These are phyloP conservation scores for Pestalotiopsis fici DNA, from an alignment of 2,329 filamentous ascomycete species.

Conservation along the genomic window DNA sequence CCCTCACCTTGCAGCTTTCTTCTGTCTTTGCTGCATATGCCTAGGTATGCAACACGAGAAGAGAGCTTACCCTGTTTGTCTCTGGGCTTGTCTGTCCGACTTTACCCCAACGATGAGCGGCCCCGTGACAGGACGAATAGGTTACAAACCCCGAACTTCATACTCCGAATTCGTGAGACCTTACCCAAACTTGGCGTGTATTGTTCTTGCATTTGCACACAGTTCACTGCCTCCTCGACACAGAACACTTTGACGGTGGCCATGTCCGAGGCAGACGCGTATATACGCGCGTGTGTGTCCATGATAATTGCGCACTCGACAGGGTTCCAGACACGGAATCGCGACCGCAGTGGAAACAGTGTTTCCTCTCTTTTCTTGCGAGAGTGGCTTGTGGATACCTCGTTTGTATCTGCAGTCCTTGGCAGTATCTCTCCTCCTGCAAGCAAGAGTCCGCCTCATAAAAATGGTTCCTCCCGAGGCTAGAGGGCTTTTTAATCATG, in stretches of 20 bases:
- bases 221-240: not conserved
- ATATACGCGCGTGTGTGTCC: not conserved
- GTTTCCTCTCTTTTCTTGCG: not conserved
- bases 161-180: not conserved
- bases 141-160: not conserved
- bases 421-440: not conserved
- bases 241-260: not conserved
- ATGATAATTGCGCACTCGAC: not conserved
- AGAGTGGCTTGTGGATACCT: not conserved
- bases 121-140: not conserved
- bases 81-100: not conserved
- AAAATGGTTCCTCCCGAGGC: not conserved
- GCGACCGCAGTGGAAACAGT: slow-evolving; percentile 2
- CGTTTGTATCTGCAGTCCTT: not conserved
- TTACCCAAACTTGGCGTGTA: not conserved
- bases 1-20: not conserved
- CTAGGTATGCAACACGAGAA: not conserved
- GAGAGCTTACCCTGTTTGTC: too few relatives aligned
- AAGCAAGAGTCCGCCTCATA: not conserved
- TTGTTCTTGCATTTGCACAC: not conserved
- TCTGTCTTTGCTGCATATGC: not conserved
- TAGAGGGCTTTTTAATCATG: not conserved
- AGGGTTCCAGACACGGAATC: not conserved
- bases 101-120: not conserved
- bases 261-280: not conserved